Evolutionary conservation across 345 rosid genomes (phyloP).

Genomic region (Eutrema japonicum): DNA sequence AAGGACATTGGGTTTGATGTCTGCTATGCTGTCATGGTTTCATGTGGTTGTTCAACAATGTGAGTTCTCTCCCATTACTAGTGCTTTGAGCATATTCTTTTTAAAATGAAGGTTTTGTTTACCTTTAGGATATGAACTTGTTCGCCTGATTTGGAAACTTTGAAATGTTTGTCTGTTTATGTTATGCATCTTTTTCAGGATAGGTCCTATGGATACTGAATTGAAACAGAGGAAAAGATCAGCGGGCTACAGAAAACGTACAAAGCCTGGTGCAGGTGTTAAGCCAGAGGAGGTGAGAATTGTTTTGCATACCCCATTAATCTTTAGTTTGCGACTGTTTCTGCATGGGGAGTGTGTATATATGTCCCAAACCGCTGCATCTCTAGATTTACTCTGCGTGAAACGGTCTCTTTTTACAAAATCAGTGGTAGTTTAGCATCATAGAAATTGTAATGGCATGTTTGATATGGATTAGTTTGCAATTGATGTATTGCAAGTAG

Average conservation of each 20-base stretch:
- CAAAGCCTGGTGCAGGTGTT: slow-evolving; percentile 53
- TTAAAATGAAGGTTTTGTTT: background rate
- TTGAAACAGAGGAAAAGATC: slow-evolving; percentile 59
- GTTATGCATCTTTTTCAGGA: slow-evolving; percentile 46
- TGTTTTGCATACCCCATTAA: slow-evolving; percentile 8
- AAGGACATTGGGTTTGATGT: slow-evolving; percentile 60
- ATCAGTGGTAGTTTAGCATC: background rate
- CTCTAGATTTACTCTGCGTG: background rate
- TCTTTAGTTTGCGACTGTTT: background rate
- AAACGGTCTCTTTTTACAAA: background rate
- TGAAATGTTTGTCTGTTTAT: background rate
- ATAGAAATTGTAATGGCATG: no score
- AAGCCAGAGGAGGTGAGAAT: slow-evolving; percentile 71
- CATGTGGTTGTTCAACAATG: slow-evolving; percentile 67
- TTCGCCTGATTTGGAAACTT: background rate
- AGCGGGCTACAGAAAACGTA: slow-evolving; percentile 45
- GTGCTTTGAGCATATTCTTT: background rate
- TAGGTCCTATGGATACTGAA: slow-evolving; percentile 76
- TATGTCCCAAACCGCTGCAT: background rate
- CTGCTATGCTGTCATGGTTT: slow-evolving; percentile 51
- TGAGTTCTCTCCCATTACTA: slow-evolving; percentile 47
- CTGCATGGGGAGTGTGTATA: background rate
- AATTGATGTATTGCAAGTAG: background rate
- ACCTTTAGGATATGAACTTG: background rate
- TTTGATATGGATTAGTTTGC: no score